Percentiles rank a stretch among this genome's conserved stretches.
Evolutionary conservation across 306 rosid genomes (phyloP).

Genomic region (Amphicarpaea edgeworthii): DNA sequence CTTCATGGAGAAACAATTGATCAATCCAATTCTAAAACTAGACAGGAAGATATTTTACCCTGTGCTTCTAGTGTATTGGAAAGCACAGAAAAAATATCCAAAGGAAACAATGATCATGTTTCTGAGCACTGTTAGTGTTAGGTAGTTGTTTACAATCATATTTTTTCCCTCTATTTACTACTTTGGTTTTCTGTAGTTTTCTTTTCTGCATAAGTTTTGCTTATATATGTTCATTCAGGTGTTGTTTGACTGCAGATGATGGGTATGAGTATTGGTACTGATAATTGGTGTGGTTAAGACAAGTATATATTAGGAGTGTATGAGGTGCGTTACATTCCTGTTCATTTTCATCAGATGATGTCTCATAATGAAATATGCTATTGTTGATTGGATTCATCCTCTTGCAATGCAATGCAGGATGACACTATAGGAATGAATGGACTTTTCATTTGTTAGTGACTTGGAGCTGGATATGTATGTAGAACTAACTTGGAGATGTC

Average conservation of each 20-base stretch:
- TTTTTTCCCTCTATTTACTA: background rate
- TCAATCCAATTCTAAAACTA: slow-evolving; percentile 50
- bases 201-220: slow-evolving; percentile 9
- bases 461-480: slow-evolving; percentile 34
- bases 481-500: slow-evolving; percentile 34
- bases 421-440: slow-evolving; percentile 25
- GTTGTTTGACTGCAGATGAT: slow-evolving; percentile 35
- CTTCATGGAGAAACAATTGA: slow-evolving; percentile 41
- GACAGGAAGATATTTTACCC: slow-evolving; percentile 48
- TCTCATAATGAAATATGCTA: slow-evolving; percentile 14
- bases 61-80: slow-evolving; percentile 47
- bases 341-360: slow-evolving; percentile 15
- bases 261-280: slow-evolving; percentile 25
- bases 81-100: slow-evolving; percentile 46
- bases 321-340: slow-evolving; percentile 45
- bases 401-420: slow-evolving; percentile 52
- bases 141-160: slow-evolving; percentile 46
- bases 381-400: slow-evolving; percentile 38
- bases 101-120: slow-evolving; percentile 50
- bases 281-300: slow-evolving; percentile 36
- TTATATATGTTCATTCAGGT: slow-evolving; percentile 19
- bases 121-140: slow-evolving; percentile 51
- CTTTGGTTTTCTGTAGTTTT: slow-evolving; percentile 27
- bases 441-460: slow-evolving; percentile 44
- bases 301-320: slow-evolving; percentile 48